A percentile compares a stretch with the other conserved stretches of the same genome.
Evolutionary conservation across 2,329 filamentous ascomycete species (phyloP).

Genomic region (Pestalotiopsis sp.): DNA sequence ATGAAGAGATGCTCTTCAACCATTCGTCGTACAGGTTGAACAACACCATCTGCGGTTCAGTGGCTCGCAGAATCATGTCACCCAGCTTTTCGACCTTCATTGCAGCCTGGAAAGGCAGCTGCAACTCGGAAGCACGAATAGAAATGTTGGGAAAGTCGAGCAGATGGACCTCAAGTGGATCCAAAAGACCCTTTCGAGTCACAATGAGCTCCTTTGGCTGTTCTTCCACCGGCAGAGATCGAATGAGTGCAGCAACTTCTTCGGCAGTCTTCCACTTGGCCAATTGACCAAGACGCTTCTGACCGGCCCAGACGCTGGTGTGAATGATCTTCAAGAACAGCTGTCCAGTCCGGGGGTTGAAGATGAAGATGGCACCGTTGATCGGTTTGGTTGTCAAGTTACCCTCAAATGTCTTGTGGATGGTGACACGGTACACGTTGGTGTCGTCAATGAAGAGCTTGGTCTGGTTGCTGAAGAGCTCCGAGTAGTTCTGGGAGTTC

Average conservation of each 20-base stretch:
- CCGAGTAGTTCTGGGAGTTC: constrained; percentile 99
- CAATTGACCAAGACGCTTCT: constrained; percentile 97
- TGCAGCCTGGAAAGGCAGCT: constrained; percentile 97
- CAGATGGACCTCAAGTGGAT: constrained; percentile 95
- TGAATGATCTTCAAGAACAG: constrained; percentile 99
- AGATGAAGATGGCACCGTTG: constrained; percentile 99
- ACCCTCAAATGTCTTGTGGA: constrained; percentile 99
- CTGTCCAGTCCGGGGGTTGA: constrained; percentile 98
- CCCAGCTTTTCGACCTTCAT: constrained; percentile 99
- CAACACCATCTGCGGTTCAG: constrained; percentile 99
- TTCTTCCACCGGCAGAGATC: constrained; percentile 94
- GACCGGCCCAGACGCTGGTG: constrained; percentile 97
- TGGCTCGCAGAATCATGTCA: constrained; percentile 97
- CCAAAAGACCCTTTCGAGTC: constrained; percentile 92
- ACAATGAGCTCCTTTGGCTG: constrained; percentile 99
- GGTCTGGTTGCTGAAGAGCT: constrained; percentile 98
- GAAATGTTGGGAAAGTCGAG: constrained; percentile 99
- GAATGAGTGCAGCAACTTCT: constrained; percentile 97
- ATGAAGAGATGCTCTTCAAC: constrained; percentile 97
- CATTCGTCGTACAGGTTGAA: constrained; percentile 99
- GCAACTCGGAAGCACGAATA: constrained; percentile 93
- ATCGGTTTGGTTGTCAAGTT: constrained; percentile 99
- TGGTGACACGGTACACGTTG: constrained; percentile 98
- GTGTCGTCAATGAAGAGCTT: constrained; percentile 99
- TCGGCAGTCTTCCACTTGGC: constrained; percentile 99